Conservation (phyloP, 202 grass and related monocot species). For the Panicum virgatum region DNA sequence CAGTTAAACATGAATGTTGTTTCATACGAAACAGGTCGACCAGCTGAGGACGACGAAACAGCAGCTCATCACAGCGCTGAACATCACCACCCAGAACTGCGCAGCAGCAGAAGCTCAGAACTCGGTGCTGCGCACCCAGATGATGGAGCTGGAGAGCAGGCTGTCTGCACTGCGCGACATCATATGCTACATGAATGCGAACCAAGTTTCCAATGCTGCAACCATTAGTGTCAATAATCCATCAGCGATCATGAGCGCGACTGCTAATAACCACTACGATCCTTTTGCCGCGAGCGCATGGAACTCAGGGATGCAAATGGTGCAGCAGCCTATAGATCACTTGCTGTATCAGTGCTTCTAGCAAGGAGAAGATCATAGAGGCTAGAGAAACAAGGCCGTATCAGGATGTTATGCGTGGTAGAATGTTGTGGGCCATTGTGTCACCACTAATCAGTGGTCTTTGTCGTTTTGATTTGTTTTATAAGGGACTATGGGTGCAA, state of each 20-base stretch:
- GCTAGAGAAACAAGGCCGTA: neutral
- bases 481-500: neutral
- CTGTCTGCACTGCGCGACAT: conserved; percentile 43
- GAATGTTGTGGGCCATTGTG: neutral
- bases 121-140: conserved; percentile 51
- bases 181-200: conserved; percentile 21
- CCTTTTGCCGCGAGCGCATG: neutral
- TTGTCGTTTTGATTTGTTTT: neutral
- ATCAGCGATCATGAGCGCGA: neutral
- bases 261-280: neutral
- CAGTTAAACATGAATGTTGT: conserved; percentile 23
- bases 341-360: conserved; percentile 28
- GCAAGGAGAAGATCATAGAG: neutral
- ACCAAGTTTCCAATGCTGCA: neutral
- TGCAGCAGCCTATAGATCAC: conserved; percentile 41
- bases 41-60: conserved; percentile 43
- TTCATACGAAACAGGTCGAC: conserved; percentile 28
- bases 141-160: conserved; percentile 42
- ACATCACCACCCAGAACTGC: conserved; percentile 28
- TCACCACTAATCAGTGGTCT: neutral
- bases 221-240: neutral
- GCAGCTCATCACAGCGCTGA: conserved; percentile 32
- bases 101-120: conserved; percentile 44
- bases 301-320: conserved; percentile 22
- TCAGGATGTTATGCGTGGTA: neutral